These are phyloP conservation scores for Delonix regia DNA, from an alignment of 306 rosid species.

Conservation along the genomic window DNA sequence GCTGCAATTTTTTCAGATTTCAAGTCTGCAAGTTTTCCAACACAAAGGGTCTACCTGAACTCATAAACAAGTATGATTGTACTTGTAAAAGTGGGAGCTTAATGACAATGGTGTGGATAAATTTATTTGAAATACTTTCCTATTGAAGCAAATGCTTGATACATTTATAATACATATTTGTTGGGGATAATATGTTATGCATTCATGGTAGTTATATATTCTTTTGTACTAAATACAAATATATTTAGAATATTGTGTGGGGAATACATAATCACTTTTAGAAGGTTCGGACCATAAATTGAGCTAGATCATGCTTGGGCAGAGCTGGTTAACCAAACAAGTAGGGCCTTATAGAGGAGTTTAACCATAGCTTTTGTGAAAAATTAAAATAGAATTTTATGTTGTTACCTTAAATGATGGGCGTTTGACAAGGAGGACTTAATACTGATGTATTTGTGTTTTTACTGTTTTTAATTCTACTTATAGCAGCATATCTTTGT, in stretches of 20 bases:
- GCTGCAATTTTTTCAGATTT: no score
- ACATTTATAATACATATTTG: background rate
- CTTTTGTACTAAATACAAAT: background rate
- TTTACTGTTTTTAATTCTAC: conserved; percentile 12
- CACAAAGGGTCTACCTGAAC: no score
- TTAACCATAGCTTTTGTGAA: background rate
- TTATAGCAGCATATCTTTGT: conserved; percentile 14
- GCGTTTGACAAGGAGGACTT: conserved; percentile 3
- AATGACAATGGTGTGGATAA: background rate
- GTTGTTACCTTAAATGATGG: background rate
- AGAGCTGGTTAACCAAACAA: conserved; percentile 4
- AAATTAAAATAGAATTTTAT: background rate
- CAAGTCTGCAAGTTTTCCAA: no score
- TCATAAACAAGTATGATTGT: no score
- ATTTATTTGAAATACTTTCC: background rate
- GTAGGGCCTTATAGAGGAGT: background rate
- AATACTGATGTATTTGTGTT: conserved; percentile 6
- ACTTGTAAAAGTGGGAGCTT: no score
- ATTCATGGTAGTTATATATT: background rate
- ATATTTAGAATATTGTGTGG: background rate
- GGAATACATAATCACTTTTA: background rate
- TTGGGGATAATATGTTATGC: background rate
- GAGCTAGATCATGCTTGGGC: conserved; percentile 8
- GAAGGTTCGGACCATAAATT: background rate
- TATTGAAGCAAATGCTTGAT: background rate